Conservation (phyloP, 1,284 basidiomycete species). For the Naganishia sp. region DNA sequence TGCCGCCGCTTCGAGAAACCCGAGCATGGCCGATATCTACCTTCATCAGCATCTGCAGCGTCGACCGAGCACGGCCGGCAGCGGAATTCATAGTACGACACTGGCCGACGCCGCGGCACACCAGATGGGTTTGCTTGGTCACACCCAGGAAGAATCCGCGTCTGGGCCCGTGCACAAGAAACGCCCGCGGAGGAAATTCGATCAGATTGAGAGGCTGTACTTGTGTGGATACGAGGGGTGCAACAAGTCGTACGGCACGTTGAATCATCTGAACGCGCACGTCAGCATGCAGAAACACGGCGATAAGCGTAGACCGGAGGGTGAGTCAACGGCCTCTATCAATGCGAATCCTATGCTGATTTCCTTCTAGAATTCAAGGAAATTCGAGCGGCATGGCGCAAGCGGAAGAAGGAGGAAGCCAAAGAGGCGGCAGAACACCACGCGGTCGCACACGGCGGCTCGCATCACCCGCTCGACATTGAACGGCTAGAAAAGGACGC, state of each 20-base stretch:
- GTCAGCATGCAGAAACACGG: constrained; percentile 62
- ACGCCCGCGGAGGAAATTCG: constrained; percentile 55
- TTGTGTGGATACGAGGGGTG: constrained; percentile 59
- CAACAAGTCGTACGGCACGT: constrained; percentile 58
- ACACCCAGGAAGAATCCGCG: constrained; percentile 22
- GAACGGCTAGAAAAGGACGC: constrained; percentile 26
- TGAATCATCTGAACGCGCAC: constrained; percentile 62
- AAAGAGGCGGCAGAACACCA: constrained; percentile 23
- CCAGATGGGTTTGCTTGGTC: constrained; percentile 13
- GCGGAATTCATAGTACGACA: constrained; percentile 4
- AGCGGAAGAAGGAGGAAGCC: constrained; percentile 77
- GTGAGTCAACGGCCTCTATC: constrained; percentile 44
- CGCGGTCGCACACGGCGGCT: constrained; percentile 10
- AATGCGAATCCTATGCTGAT: neutral
- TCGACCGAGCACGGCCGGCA: constrained; percentile 1
- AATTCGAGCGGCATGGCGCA: constrained; percentile 91
- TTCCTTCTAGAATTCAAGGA: constrained; percentile 85
- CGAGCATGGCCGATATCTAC: constrained; percentile 21
- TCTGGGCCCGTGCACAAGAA: constrained; percentile 43
- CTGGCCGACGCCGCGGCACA: constrained; percentile 22
- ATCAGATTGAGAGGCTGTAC: constrained; percentile 61
- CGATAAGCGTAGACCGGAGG: constrained; percentile 57
- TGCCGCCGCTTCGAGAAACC: neutral
- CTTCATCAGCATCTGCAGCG: constrained; percentile 14
- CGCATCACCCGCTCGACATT: constrained; percentile 9